Evolutionary conservation across 148 eudicot species (phyloP).

Genomic region (Suaeda aralocaspica): DNA sequence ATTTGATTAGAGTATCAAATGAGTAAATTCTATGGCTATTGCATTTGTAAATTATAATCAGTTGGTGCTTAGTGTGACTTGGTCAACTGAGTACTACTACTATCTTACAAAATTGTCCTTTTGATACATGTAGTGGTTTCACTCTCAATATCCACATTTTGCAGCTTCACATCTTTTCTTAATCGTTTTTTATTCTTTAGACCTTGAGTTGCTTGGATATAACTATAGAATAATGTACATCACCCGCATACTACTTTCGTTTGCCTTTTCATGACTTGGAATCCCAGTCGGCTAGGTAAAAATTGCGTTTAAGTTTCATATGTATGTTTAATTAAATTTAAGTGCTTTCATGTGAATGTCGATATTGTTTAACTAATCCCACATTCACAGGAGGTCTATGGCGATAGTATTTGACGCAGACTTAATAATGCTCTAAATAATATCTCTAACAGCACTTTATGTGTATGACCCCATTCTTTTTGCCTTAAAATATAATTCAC

Average conservation of each 20-base stretch:
- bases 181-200: constrained; percentile 11
- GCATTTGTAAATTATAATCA: not conserved
- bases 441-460: constrained; percentile 19
- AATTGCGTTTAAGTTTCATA: constrained; percentile 10
- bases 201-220: constrained; percentile 12
- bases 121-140: constrained; percentile 30
- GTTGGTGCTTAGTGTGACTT: constrained; percentile 5
- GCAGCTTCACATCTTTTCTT: constrained; percentile 18
- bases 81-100: constrained; percentile 18
- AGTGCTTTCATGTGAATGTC: constrained; percentile 26
- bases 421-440: constrained; percentile 26
- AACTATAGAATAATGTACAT: constrained; percentile 2
- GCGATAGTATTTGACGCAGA: constrained; percentile 17
- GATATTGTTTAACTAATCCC: constrained; percentile 24
- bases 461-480: constrained; percentile 14
- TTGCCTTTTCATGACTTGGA: constrained; percentile 18
- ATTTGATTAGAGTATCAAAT: not conserved
- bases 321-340: not conserved
- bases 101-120: constrained; percentile 22
- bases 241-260: constrained; percentile 14
- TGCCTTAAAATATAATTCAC: constrained; percentile 7
- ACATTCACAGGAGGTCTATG: constrained; percentile 16
- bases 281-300: constrained; percentile 19
- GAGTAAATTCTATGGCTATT: constrained; percentile 3
- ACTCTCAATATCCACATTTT: constrained; percentile 33